Conservation (phyloP, 176 grass and related monocot genomes). For the Oryza glaberrima region DNA sequence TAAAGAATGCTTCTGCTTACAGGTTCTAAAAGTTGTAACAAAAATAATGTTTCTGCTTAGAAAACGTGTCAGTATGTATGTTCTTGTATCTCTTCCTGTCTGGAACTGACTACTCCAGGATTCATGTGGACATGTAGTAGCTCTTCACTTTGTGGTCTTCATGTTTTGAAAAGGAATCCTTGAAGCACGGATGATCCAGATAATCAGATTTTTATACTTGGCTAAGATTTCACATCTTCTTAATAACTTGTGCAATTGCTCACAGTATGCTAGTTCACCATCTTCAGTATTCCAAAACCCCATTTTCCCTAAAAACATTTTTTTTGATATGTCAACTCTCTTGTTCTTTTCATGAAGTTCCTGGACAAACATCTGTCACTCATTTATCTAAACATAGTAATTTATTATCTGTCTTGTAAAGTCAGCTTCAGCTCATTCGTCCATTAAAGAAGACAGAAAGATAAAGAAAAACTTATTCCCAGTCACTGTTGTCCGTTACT, state of each 20-base stretch:
- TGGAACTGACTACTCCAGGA: background rate
- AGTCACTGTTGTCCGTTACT: background rate
- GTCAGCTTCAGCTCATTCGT: background rate
- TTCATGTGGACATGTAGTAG: background rate
- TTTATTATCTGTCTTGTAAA: no score
- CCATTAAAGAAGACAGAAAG: background rate
- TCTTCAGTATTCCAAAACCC: background rate
- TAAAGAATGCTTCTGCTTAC: background rate
- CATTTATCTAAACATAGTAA: background rate
- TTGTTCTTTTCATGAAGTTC: background rate
- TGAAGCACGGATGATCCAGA: no score
- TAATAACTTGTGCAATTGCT: background rate
- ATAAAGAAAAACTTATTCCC: background rate
- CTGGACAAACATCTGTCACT: background rate
- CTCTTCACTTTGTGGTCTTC: background rate
- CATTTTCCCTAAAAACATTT: no score
- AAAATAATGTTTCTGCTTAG: background rate
- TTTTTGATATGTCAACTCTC: background rate
- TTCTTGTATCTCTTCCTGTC: background rate
- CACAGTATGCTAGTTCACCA: background rate
- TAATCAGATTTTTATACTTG: background rate
- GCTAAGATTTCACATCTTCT: background rate
- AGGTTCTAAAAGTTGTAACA: background rate
- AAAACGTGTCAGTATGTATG: background rate
- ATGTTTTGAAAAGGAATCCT: conserved; percentile 16